Percentiles rank a stretch among this genome's conserved stretches.
Evolutionary conservation across 768 basidiomycete species (phyloP).

Genomic region (Kwoniella bestiolae): DNA sequence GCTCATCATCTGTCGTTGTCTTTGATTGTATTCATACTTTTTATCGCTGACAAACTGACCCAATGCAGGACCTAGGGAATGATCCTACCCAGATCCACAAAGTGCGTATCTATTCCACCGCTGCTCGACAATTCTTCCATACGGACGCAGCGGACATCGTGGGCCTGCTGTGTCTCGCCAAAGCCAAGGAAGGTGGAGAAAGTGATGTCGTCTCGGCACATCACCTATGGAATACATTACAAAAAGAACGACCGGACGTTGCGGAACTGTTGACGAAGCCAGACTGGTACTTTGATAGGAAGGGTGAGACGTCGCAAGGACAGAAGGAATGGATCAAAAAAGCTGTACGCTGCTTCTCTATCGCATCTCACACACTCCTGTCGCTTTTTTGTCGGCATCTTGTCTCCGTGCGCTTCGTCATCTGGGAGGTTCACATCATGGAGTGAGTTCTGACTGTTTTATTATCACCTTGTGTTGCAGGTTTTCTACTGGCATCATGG

Average conservation of each 20-base stretch:
- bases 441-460: neutral
- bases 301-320: constrained; percentile 55
- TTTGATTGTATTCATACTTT: no score
- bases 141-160: constrained; percentile 54
- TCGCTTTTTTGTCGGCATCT: no score
- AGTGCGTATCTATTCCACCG: constrained; percentile 42
- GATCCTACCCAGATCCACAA: constrained; percentile 53
- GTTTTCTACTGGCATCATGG: constrained; percentile 46
- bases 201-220: constrained; percentile 54
- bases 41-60: neutral
- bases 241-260: constrained; percentile 52
- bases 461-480: no score
- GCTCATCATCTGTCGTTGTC: no score
- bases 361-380: no score
- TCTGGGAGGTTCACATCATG: no score
- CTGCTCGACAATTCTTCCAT: constrained; percentile 55
- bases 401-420: no score
- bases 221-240: constrained; percentile 52
- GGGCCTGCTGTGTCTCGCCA: constrained; percentile 55
- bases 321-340: constrained; percentile 24
- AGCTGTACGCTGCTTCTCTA: no score
- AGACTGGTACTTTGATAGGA: constrained; percentile 56
- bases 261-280: constrained; percentile 46
- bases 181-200: constrained; percentile 55
- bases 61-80: constrained; percentile 49